phyloP scores from a whole-genome alignment of 441 rosid genomes.

The Omphalea diandra region DNA sequence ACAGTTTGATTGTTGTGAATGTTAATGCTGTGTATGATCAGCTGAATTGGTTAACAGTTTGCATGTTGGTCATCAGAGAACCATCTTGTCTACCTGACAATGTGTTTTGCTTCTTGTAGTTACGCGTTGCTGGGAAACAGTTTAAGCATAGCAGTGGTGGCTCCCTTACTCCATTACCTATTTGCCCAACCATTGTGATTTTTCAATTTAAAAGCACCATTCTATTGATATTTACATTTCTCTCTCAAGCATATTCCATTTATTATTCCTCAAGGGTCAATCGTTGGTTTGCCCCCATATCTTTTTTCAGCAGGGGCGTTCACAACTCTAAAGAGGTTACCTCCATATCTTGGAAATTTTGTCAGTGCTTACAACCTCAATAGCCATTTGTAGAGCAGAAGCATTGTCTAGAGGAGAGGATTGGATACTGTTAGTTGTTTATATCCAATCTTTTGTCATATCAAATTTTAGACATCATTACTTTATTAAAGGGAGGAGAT shows the following conservation, averaged over 20 bases:
- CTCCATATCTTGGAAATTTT: background rate
- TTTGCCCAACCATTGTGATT: conserved; percentile 46
- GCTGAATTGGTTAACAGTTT: background rate
- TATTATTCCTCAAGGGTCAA: background rate
- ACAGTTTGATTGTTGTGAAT: background rate
- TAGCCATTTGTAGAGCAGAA: too few relatives aligned
- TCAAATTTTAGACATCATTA: background rate
- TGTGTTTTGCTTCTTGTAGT: conserved; percentile 39
- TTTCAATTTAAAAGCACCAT: conserved; percentile 15
- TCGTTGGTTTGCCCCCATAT: background rate
- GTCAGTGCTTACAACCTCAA: background rate
- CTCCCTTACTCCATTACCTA: conserved; percentile 68
- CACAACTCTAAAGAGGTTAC: background rate
- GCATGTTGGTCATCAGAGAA: background rate
- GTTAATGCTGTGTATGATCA: background rate
- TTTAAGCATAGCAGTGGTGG: conserved; percentile 83
- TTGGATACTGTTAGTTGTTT: background rate
- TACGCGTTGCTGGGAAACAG: conserved; percentile 94
- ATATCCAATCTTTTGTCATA: background rate
- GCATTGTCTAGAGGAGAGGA: background rate
- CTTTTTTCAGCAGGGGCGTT: background rate
- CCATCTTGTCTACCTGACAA: background rate
- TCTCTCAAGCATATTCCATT: background rate
- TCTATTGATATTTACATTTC: conserved; percentile 4
- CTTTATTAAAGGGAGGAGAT: background rate